Evolutionary conservation across 495 filamentous ascomycete genomes (phyloP).

Genomic region (Astrothelium macrocarpum): DNA sequence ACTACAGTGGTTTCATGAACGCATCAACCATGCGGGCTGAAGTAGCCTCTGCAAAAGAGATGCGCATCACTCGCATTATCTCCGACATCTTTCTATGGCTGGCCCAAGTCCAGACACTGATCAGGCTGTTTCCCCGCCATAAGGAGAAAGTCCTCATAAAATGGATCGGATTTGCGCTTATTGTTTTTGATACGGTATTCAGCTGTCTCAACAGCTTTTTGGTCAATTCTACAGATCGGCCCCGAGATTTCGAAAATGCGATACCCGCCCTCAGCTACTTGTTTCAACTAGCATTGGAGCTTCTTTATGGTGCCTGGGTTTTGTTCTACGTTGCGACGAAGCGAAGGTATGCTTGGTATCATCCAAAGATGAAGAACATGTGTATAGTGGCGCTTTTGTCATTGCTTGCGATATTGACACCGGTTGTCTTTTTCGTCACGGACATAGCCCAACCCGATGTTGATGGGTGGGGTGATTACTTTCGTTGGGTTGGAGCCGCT

Average conservation of each 20-base stretch:
- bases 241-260: conserved; percentile 70
- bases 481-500: conserved; percentile 93
- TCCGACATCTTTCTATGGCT: conserved; percentile 95
- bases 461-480: conserved; percentile 93
- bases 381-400: conserved; percentile 74
- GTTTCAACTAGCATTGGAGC: conserved; percentile 77
- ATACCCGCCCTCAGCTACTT: conserved; percentile 90
- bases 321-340: conserved; percentile 91
- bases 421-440: conserved; percentile 90
- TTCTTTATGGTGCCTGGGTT: conserved; percentile 92
- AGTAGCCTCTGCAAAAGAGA: conserved; percentile 72
- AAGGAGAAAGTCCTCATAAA: conserved; percentile 98
- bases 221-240: conserved; percentile 45
- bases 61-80: conserved; percentile 80
- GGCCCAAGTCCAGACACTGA: conserved; percentile 91
- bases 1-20: conserved; percentile 60
- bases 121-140: conserved; percentile 88
- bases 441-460: conserved; percentile 83
- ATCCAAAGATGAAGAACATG: conserved; percentile 87
- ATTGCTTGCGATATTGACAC: conserved; percentile 69
- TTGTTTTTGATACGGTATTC: conserved; percentile 81
- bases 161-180: conserved; percentile 91
- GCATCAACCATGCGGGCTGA: conserved; percentile 58
- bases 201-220: conserved; percentile 81
- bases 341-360: conserved; percentile 86